Percentiles rank a stretch among this genome's conserved stretches.
These are phyloP conservation scores for Torrubiellomyces zombiae DNA, from an alignment of 2,329 filamentous ascomycete genomes.

Conservation along the genomic window DNA sequence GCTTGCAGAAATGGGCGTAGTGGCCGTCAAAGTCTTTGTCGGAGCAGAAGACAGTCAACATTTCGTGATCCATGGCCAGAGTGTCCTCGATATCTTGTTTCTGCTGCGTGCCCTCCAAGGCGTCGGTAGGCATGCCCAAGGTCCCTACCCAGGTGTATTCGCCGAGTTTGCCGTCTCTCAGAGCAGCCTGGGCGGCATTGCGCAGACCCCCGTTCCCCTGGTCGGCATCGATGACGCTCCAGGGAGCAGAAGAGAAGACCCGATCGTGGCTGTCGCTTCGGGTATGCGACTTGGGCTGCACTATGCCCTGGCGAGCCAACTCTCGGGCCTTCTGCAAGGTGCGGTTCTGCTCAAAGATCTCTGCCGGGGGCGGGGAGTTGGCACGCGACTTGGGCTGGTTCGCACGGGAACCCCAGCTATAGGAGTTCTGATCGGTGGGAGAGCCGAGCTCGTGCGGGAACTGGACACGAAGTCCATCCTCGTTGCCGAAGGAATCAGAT, in stretches of 20 bases:
- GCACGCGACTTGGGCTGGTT: slow-evolving; percentile 69
- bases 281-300: slow-evolving; percentile 32
- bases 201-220: slow-evolving; percentile 86
- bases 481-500: slow-evolving; percentile 37
- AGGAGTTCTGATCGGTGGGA: slow-evolving; percentile 58
- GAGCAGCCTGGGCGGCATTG: slow-evolving; percentile 70
- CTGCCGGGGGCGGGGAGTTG: slow-evolving; percentile 56
- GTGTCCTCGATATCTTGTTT: slow-evolving; percentile 72
- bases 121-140: slow-evolving; percentile 85
- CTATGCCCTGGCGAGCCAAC: slow-evolving; percentile 38
- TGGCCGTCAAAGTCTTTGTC: slow-evolving; percentile 91
- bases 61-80: slow-evolving; percentile 66
- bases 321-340: slow-evolving; percentile 39
- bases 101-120: slow-evolving; percentile 53
- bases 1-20: slow-evolving; percentile 93
- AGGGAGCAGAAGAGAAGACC: slow-evolving; percentile 61
- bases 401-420: slow-evolving; percentile 57
- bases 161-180: slow-evolving; percentile 48
- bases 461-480: slow-evolving; percentile 40
- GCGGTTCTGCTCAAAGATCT: slow-evolving; percentile 53
- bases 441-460: slow-evolving; percentile 37
- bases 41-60: slow-evolving; percentile 67
- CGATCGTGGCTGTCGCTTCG: slow-evolving; percentile 49
- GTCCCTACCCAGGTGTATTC: slow-evolving; percentile 87
- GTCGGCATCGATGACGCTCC: slow-evolving; percentile 69